These are phyloP conservation scores for Wallacemonas sp. DNA, from an alignment of 208 protist species.

Conservation along the genomic window DNA sequence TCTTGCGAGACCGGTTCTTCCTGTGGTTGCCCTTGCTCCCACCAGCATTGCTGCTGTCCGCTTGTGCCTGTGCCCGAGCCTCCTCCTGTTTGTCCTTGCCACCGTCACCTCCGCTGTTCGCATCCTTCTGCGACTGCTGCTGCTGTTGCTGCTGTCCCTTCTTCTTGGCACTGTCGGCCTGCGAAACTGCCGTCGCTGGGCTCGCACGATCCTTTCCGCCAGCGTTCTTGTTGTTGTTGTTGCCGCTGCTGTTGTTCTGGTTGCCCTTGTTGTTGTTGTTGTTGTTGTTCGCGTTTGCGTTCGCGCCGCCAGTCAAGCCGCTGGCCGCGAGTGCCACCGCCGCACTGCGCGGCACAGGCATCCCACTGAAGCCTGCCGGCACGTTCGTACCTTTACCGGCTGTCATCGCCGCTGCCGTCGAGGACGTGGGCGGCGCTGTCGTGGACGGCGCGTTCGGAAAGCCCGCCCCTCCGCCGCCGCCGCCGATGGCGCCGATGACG, in stretches of 20 bases:
- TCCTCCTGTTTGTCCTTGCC: slow-evolving; percentile 2
- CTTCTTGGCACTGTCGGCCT: slow-evolving; percentile 12
- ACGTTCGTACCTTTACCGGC: slow-evolving; percentile 14
- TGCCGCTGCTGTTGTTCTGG: not conserved
- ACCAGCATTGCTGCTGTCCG: not conserved
- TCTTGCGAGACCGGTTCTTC: slow-evolving; percentile 6
- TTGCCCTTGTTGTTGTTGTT: not conserved
- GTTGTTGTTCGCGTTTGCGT: slow-evolving; percentile 3
- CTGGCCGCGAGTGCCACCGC: slow-evolving; percentile 1
- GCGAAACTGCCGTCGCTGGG: slow-evolving; percentile 1
- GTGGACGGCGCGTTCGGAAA: not conserved
- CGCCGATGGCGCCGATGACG: too few relatives aligned
- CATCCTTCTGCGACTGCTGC: slow-evolving; percentile 17
- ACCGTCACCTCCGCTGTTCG: not conserved
- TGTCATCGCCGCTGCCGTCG: slow-evolving; percentile 15
- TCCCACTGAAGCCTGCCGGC: not conserved
- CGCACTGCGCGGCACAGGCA: not conserved
- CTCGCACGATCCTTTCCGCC: not conserved
- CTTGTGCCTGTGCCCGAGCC: not conserved
- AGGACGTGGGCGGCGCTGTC: not conserved
- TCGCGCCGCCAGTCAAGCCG: not conserved
- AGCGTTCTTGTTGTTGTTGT: slow-evolving; percentile 19
- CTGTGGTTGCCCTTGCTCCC: slow-evolving; percentile 17
- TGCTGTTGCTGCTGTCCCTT: slow-evolving; percentile 10
- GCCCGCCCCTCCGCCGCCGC: not conserved